A percentile compares a stretch with the other conserved stretches of the same genome.
These are phyloP conservation scores for Monilinia fructicola DNA, from an alignment of 2,329 filamentous ascomycete genomes.

Conservation along the genomic window DNA sequence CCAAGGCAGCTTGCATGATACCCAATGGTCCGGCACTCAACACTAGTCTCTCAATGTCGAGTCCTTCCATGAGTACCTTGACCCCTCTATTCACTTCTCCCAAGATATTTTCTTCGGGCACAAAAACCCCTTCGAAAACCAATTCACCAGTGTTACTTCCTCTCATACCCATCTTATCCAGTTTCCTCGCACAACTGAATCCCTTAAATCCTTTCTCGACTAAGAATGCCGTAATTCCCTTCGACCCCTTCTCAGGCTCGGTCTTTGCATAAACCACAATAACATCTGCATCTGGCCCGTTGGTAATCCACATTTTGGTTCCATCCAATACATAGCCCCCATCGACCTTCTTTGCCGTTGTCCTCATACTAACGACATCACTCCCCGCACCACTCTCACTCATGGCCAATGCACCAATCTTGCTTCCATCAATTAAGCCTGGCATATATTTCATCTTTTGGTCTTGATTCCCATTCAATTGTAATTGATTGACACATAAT, in stretches of 20 bases:
- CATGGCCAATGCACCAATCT: slow-evolving; percentile 90
- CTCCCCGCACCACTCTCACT: slow-evolving; percentile 86
- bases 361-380: slow-evolving; percentile 96
- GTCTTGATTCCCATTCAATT: slow-evolving; percentile 76
- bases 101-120: slow-evolving; percentile 77
- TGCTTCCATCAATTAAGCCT: slow-evolving; percentile 74
- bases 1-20: slow-evolving; percentile 89
- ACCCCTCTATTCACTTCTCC: slow-evolving; percentile 80
- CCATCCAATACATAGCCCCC: slow-evolving; percentile 82
- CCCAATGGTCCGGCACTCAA: slow-evolving; percentile 87
- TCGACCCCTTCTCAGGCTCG: slow-evolving; percentile 72
- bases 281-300: slow-evolving; percentile 89
- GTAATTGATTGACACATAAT: slow-evolving; percentile 93
- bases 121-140: slow-evolving; percentile 86
- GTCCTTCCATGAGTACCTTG: slow-evolving; percentile 89
- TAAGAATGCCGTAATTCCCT: slow-evolving; percentile 93
- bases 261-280: slow-evolving; percentile 98
- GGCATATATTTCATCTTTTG: slow-evolving; percentile 84
- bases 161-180: slow-evolving; percentile 98
- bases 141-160: slow-evolving; percentile 96
- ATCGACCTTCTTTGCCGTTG: slow-evolving; percentile 73
- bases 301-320: slow-evolving; percentile 96
- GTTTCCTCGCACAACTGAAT: slow-evolving; percentile 84
- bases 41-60: slow-evolving; percentile 91
- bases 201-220: slow-evolving; percentile 69